Evolutionary conservation across 2,329 filamentous ascomycete genomes (phyloP), one percentile per base, ranked within the genome.

Genomic region (Cordyceps cicadae): DNA sequence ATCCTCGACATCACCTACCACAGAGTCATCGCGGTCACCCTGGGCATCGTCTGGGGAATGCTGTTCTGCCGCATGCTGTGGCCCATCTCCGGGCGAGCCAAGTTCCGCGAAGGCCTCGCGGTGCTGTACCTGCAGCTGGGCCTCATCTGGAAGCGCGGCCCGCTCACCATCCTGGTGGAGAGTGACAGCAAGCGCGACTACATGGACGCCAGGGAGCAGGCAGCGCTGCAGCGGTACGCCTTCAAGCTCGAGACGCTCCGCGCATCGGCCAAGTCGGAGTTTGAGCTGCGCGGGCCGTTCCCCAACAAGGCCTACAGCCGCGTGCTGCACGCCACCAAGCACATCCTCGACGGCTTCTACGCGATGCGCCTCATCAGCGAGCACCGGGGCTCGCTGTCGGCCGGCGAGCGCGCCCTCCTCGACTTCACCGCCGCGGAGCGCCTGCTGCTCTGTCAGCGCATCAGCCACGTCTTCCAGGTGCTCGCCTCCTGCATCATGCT

Each of bases 111-210:
- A 68, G 93, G 93, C 1, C 80, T 97, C 12, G 90, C 90, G 32
- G 80, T 96, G n/a, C 78, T 99, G 14, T 97, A 94, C 83, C 81
- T 99, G 7, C 90, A 95, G 62, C 92, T 99, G 86, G 90, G 92
- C 17, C 81, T 99, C 39, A 92, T 97, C 65, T 99, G 94, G 94
- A 96, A 93, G 75, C 86, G 92, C 50, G 93, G 95, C 9, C 94
- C 94, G 0, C 78, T 99, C 26, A 87, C 89, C 5, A 84, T 87
- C 7, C 81, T 96, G 60, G 76, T 86, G 0, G 80, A 86, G 51
- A 84, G 80, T 62, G 77, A 83, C 64, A 77, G 75, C 63, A 77
- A 79, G 4, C 75, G 81, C 41, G 84, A 86, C 6, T 97, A 96
- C 71, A 92, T 97, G 82, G 87, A 87, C 64, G 83, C 92, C n/a